phyloP scores from a whole-genome alignment of 1,284 basidiomycete species.

The Ustilago bromivora region DNA sequence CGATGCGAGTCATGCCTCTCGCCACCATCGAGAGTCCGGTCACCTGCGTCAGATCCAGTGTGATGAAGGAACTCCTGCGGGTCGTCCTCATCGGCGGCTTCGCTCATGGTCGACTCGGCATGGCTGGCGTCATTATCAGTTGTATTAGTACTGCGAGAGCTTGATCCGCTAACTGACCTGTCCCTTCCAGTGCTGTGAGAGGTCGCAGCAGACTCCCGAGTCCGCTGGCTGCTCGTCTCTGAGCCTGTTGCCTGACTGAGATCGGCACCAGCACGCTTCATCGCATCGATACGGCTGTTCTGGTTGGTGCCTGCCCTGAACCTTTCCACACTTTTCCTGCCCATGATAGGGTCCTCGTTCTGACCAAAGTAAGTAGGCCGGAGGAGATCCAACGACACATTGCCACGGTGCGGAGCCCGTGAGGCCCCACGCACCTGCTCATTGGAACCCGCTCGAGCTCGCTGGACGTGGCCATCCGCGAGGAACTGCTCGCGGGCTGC shows the following conservation, averaged over 20 bases:
- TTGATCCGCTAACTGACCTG: constrained; percentile 38
- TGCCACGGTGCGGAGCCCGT: constrained; percentile 9
- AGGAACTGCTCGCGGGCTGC: constrained; percentile 15
- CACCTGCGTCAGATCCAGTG: constrained; percentile 12
- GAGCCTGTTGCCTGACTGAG: neutral
- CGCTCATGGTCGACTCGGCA: constrained; percentile 14
- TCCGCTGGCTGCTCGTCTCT: constrained; percentile 1
- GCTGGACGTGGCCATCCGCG: constrained; percentile 9
- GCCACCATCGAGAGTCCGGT: constrained; percentile 28
- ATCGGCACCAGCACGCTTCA: constrained; percentile 14
- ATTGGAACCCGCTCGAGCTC: constrained; percentile 39
- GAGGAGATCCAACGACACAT: constrained; percentile 38
- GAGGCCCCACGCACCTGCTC: constrained; percentile 17
- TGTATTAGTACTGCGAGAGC: constrained; percentile 28
- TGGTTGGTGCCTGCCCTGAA: constrained; percentile 11
- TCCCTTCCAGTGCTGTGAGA: constrained; percentile 8
- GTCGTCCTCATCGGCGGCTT: constrained; percentile 36
- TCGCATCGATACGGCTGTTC: constrained; percentile 29
- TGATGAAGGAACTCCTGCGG: constrained; percentile 50
- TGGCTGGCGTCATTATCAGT: constrained; percentile 34
- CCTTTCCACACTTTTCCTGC: constrained; percentile 15
- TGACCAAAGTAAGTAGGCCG: constrained; percentile 20
- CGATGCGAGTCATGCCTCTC: constrained; percentile 38
- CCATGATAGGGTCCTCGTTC: constrained; percentile 3
- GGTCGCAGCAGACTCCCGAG: neutral